Evolutionary conservation across 78 protist genomes (phyloP), one percentile per base, ranked within the genome.

Genomic region (Diacronema lutheri): DNA sequence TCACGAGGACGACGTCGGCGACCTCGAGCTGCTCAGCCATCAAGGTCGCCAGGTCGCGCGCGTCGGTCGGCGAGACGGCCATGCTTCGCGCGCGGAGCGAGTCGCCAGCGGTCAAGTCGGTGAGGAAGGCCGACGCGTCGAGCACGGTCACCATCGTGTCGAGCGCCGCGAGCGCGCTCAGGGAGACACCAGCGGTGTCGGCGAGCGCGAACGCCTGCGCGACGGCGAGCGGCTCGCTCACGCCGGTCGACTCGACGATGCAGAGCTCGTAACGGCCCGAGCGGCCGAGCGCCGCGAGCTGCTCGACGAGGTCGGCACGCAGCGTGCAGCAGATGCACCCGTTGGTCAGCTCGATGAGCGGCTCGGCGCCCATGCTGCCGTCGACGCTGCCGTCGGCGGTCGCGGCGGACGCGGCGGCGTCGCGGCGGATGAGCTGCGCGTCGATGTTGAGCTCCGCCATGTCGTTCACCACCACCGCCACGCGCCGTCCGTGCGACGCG

Each of bases 191-290:
- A 68, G 1, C 13, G 19, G 65, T 80, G 62, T 14, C 84, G 40
- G 72, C 86, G 76, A 92, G 80, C 13, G 96, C 68, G 79, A 96
- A 95, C 0, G 97, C 92, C 76, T 95, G 95, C 12, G 98, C 98
- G 14, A 96, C 95, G 14, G 88, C 97, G 55, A 94, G 33, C 56
- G 98, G 98, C 90, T 95, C 97, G 1, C 89, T 44, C 4, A 95
- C 87, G 33, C 98, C 95, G 14, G 91, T 65, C 40, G 84, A 35
- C 89, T 91, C 94, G 73, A 91, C 89, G 21, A 91, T 80, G 74
- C 87, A 1, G 83, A 68, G 78, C 66, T 94, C 95, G 64, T 64
- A 86, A 46, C 64, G 4, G 13, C 26, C 29, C 9, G 0, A 0
- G 33, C 11, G 0, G 29, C 89, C 94, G 56, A 90, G 65, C 37